These are phyloP conservation scores for Fusarium albidum DNA, from an alignment of 2,329 filamentous ascomycete species.

Conservation along the genomic window DNA sequence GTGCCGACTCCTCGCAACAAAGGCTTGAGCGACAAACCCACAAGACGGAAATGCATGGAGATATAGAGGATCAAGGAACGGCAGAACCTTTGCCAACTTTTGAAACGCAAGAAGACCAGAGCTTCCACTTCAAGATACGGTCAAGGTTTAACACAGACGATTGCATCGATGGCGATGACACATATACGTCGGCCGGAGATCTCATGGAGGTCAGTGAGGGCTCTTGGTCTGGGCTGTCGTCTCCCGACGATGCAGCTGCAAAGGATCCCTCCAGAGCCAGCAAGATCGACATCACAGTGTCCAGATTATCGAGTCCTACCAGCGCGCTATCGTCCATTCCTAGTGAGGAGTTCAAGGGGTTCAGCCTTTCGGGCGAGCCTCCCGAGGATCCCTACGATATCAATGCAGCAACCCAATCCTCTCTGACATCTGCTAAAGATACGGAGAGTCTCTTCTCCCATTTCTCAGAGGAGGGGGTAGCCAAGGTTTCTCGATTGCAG, in stretches of 20 bases:
- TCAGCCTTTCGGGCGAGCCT: constrained; percentile 1
- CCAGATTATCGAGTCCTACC: not conserved
- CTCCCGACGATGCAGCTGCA: not conserved
- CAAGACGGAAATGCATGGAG: constrained; percentile 3
- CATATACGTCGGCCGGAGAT: not conserved
- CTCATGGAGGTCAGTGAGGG: constrained; percentile 1
- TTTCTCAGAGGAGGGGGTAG: not conserved
- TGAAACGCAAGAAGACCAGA: constrained; percentile 45
- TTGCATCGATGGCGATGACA: not conserved
- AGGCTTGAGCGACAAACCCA: constrained; percentile 13
- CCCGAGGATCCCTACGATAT: not conserved
- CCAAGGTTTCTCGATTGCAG: not conserved
- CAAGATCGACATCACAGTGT: not conserved
- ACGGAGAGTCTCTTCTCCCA: not conserved
- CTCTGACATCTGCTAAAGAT: constrained; percentile 4
- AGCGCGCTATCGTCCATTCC: constrained; percentile 31
- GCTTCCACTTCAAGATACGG: constrained; percentile 44
- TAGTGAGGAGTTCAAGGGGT: constrained; percentile 21
- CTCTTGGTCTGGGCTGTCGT: constrained; percentile 35
- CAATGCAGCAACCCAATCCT: not conserved
- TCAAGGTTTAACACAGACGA: constrained; percentile 2
- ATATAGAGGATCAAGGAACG: not conserved
- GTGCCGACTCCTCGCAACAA: constrained; percentile 15
- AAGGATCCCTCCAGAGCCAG: not conserved
- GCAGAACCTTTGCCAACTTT: constrained; percentile 9